phyloP scores from a whole-genome alignment of 1,284 basidiomycete genomes.

The Pseudomicrostroma phylloplanum region DNA sequence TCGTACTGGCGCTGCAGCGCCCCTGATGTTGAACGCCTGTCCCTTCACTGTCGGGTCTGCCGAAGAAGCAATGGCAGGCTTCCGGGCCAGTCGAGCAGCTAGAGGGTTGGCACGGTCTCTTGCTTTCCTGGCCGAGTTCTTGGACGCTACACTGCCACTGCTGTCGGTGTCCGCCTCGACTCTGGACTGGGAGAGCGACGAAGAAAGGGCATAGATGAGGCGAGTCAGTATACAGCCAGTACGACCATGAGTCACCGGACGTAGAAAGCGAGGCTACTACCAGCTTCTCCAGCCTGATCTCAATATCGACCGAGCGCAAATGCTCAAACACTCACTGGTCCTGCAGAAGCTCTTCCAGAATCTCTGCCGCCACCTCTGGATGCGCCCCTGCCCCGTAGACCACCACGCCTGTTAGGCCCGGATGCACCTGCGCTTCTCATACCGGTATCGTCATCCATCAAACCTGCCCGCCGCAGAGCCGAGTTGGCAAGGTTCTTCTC shows the following conservation, averaged over 20 bases:
- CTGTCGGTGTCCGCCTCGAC: too few species aligned
- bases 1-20: conserved; percentile 8
- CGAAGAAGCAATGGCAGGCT: not conserved
- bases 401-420: conserved; percentile 9
- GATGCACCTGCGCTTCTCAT: conserved; percentile 15
- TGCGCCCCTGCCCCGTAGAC: not conserved
- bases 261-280: too few species aligned
- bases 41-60: conserved; percentile 11
- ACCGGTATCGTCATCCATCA: conserved; percentile 19
- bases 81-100: conserved; percentile 1
- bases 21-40: conserved; percentile 14
- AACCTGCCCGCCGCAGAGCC: conserved; percentile 13
- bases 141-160: too few species aligned
- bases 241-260: too few species aligned
- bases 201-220: too few species aligned
- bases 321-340: not conserved
- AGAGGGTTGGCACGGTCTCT: conserved; percentile 22
- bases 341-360: not conserved
- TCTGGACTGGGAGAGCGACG: too few species aligned
- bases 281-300: too few species aligned
- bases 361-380: conserved; percentile 2
- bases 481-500: conserved; percentile 6
- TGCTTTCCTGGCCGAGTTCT: conserved; percentile 11
- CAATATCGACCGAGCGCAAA: too few species aligned
- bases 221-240: too few species aligned